Evolutionary conservation across 108 stramenopile species (phyloP).

Genomic region (Pseudonitzschia pungens): DNA sequence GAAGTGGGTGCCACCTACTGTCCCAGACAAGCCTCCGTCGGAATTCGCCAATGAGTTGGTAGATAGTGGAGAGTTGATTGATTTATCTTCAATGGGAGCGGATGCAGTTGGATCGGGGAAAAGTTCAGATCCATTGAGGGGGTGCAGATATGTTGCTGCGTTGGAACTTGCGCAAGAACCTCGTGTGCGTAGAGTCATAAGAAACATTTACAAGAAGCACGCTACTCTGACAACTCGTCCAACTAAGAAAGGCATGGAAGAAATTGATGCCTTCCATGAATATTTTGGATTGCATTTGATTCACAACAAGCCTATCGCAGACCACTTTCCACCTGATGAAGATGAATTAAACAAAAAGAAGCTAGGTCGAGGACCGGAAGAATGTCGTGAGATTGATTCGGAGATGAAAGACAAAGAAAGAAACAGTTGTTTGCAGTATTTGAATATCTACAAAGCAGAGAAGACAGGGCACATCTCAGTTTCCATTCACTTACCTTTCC

Average conservation of each 20-base stretch:
- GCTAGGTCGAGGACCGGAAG: conserved; percentile 50
- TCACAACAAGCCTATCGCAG: conserved; percentile 70
- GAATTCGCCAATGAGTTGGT: conserved; percentile 78
- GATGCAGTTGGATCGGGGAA: conserved; percentile 53
- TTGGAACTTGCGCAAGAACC: conserved; percentile 89
- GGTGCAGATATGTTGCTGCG: conserved; percentile 85
- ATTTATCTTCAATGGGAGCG: conserved; percentile 57
- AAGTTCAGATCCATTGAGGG: conserved; percentile 63
- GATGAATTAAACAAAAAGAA: conserved; percentile 46
- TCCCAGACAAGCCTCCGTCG: conserved; percentile 48
- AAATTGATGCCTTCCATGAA: conserved; percentile 85
- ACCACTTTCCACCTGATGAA: conserved; percentile 80
- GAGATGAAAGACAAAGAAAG: conserved; percentile 61
- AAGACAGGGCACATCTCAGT: conserved; percentile 61
- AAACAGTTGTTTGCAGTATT: conserved; percentile 77
- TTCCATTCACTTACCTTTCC: conserved; percentile 71
- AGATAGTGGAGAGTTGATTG: conserved; percentile 79
- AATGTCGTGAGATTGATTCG: conserved; percentile 63
- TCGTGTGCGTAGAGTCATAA: conserved; percentile 65
- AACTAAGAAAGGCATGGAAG: conserved; percentile 73
- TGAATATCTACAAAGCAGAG: conserved; percentile 84
- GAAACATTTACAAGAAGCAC: conserved; percentile 65
- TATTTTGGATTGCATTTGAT: conserved; percentile 86
- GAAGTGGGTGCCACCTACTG: conserved; percentile 70
- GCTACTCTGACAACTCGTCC: conserved; percentile 80